Base-by-base conservation (phyloP, 2,329 filamentous ascomycete genomes). In the Claviceps pusilla region DNA sequence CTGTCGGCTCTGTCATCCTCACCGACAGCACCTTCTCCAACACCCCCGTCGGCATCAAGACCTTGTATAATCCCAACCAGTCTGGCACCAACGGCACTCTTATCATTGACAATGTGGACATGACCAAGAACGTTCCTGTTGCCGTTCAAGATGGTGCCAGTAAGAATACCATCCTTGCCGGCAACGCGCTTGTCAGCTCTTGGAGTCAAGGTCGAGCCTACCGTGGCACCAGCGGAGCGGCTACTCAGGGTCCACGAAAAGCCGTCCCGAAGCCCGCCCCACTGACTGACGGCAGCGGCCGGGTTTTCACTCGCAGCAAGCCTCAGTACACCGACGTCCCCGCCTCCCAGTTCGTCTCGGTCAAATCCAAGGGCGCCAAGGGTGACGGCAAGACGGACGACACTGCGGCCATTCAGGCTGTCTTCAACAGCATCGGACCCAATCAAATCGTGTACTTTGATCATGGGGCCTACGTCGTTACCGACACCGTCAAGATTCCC, bases 381-480 rank as follows among this genome's bases (percentile, higher is more conserved):
- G 93, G 93, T 63, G 91, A 98, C 63, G 93, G 91, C 52, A 69
- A 73, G 31, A 87, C 88, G 0, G 91, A 97, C 62, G 93, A 97
- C 64, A 96, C 91, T 16, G 79, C 77, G 6, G 87, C 84, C 19
- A 85, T 97, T 63, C 89, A 96, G 69, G 77, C 79, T 54, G 76
- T 89, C 51, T 80, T 97, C 59, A 74, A 94, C 68, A 79, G 72
- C 55, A 80, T 81, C 46, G 76, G 76, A 16, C 66, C 78, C 1
- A 80, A 80, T 59, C 76, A 85, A 60, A 68, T 91, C 58, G 76
- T 87, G 55, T 90, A 83, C 70, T 84, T 91, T 60, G 84, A 88
- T 63, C 82, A 85, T 62, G 87, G 87, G 54, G 78, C 83, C 51
- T 89, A 90, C 66, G 67, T 86, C 54, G 72, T 90, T 60, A 82